A percentile compares a stretch with the other conserved stretches of the same genome.
These are phyloP conservation scores for Talaromyces sp. DNA, from an alignment of 2,329 filamentous ascomycete species.

Conservation along the genomic window DNA sequence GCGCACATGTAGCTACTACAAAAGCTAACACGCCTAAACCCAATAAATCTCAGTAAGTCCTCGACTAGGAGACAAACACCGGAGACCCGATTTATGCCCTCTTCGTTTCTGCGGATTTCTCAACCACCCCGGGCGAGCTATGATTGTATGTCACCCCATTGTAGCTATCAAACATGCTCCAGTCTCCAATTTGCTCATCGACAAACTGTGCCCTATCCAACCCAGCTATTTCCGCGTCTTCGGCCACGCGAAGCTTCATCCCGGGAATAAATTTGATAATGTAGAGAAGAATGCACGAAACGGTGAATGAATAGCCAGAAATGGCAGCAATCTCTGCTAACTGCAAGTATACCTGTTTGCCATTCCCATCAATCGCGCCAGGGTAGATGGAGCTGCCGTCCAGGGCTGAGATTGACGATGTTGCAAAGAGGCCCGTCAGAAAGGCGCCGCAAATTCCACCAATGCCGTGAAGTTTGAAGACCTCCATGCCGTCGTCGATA, in stretches of 20 bases:
- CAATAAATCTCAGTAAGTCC: neutral
- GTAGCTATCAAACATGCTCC: constrained; percentile 32
- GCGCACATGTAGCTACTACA: too few species aligned
- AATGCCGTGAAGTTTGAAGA: constrained; percentile 57
- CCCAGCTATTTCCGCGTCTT: constrained; percentile 53
- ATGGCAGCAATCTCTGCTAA: constrained; percentile 54
- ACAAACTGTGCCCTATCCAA: constrained; percentile 53
- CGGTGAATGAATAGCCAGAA: constrained; percentile 49
- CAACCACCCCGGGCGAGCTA: neutral
- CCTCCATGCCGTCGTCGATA: constrained; percentile 56
- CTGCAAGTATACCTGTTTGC: constrained; percentile 53
- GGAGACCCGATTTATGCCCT: neutral
- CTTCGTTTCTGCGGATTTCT: constrained; percentile 4
- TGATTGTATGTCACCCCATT: constrained; percentile 1
- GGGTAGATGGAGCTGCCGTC: constrained; percentile 45
- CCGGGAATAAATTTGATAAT: constrained; percentile 53
- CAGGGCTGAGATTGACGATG: constrained; percentile 37
- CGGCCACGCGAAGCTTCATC: constrained; percentile 51
- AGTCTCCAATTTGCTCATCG: constrained; percentile 54
- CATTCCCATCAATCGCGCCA: constrained; percentile 54
- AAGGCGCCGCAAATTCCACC: constrained; percentile 57
- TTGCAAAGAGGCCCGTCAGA: constrained; percentile 55
- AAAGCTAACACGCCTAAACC: too few species aligned
- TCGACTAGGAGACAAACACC: neutral
- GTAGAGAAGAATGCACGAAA: constrained; percentile 49